These are phyloP conservation scores for Phyllostachys edulis DNA, from an alignment of 176 grass and related monocot species.

Conservation along the genomic window DNA sequence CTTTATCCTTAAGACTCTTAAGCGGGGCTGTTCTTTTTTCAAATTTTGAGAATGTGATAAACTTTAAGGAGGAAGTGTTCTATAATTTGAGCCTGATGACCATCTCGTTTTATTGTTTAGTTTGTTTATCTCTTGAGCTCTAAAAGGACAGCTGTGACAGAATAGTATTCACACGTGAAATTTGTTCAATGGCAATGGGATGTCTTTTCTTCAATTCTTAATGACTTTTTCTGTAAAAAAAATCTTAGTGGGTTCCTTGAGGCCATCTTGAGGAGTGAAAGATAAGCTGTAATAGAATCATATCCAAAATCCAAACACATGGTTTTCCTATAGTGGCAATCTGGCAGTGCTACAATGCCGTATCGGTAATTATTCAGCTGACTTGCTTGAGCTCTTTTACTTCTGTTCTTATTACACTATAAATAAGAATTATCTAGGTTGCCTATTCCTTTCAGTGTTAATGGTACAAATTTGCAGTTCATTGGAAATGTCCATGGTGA, in stretches of 20 bases:
- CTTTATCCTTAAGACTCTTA: not conserved
- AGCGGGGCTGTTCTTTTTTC: not conserved
- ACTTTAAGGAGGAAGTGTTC: no score
- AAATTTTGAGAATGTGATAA: not conserved
- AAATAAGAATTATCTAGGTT: not conserved
- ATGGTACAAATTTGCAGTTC: slow-evolving; percentile 51
- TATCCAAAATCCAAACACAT: not conserved
- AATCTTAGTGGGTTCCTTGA: not conserved
- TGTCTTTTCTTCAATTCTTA: not conserved
- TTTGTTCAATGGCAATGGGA: no score
- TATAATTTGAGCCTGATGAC: not conserved
- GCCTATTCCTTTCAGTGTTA: not conserved
- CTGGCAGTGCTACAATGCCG: not conserved
- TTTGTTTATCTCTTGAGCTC: not conserved
- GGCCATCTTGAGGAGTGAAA: not conserved
- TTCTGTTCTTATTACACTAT: no score
- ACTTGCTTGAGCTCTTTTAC: not conserved
- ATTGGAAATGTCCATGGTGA: slow-evolving; percentile 97
- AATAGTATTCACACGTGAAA: no score
- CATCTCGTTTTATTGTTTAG: slow-evolving; percentile 11
- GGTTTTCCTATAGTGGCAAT: not conserved
- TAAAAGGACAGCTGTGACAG: no score
- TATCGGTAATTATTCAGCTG: not conserved
- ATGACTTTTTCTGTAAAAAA: not conserved
- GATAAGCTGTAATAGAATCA: not conserved